Evolutionary conservation across 2,329 filamentous ascomycete species (phyloP).

Genomic region (Mycosphaerella sp.): DNA sequence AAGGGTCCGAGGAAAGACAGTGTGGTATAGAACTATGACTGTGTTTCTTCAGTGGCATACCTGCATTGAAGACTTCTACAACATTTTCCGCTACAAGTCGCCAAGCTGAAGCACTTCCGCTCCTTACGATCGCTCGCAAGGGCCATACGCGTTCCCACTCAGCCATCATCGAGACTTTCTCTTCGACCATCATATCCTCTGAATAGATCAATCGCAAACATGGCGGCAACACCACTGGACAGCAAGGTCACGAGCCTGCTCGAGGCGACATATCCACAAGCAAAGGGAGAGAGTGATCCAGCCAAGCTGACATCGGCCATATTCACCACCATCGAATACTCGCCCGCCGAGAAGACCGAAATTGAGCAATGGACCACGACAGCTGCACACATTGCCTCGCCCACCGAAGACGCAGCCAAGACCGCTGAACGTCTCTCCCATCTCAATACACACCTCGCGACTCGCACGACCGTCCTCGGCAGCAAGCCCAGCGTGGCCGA

Average conservation of each 20-base stretch:
- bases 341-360: slow-evolving; percentile 72
- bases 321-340: slow-evolving; percentile 49
- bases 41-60: background rate
- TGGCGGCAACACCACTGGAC: slow-evolving; percentile 31
- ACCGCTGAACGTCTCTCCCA: slow-evolving; percentile 62
- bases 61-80: background rate
- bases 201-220: slow-evolving; percentile 19
- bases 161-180: background rate
- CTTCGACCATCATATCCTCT: background rate
- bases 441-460: slow-evolving; percentile 80
- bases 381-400: slow-evolving; percentile 60
- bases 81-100: background rate
- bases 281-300: slow-evolving; percentile 29
- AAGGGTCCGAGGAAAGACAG: background rate
- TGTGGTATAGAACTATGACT: background rate
- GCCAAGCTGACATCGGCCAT: slow-evolving; percentile 32
- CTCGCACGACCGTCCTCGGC: slow-evolving; percentile 82
- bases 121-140: slow-evolving; percentile 21
- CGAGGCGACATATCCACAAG: slow-evolving; percentile 31
- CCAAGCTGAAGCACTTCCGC: slow-evolving; percentile 26
- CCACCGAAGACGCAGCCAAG: slow-evolving; percentile 53
- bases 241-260: slow-evolving; percentile 30
- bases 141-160: slow-evolving; percentile 9
- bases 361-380: slow-evolving; percentile 84
- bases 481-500: slow-evolving; percentile 85